Evolutionary conservation across 148 eudicot genomes (phyloP), one percentile per base, ranked within the genome.

Genomic region (Nyssa sinensis): DNA sequence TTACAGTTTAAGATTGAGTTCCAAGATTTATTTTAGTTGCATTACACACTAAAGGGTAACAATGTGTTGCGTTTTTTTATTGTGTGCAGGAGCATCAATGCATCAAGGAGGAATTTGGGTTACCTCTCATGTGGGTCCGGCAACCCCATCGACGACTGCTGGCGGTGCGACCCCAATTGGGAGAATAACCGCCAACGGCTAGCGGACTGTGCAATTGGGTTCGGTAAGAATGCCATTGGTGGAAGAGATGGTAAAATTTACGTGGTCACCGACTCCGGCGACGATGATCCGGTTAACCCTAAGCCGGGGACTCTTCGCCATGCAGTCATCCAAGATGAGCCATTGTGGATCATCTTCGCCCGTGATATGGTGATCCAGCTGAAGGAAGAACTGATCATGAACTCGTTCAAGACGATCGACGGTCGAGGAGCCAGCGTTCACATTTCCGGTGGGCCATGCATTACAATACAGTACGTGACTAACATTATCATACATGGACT

Each of bases 161-260:
- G 92, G 92, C 77, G 89, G 34, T 88, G 92, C 67, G 89, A 86
- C 83, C 82, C 86, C 1, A 51, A 86, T 31, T 88, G 92, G 92
- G 84, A 78, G 59, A 49, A 64, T 8, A 84, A 88, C 74, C 92
- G 92, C 39, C 92, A 84, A 67, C 76, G 82, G 62, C 63, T 88
- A 31, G 92, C 92, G 0, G 92, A 88, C 33, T 88, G 92, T 21
- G 92, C 89, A 44, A 86, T 86, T 9, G 92, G 92, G 24, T 88
- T 88, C 59, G 92, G 92, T 3, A 84, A 79, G 66, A 75, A 79
- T n/a, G 92, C 92, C 28, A 68, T 81, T 16, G 92, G 92, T 0
- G 92, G 92, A 7, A 65, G 81, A 41, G 83, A 84, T 27, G 92
- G 92, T 3, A 81, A 81, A 25, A 78, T 86, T 28, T 88, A 88